A percentile compares a stretch with the other conserved stretches of the same genome.
These are phyloP conservation scores for Nemania sp. DNA, from an alignment of 2,329 filamentous ascomycete species.

Conservation along the genomic window DNA sequence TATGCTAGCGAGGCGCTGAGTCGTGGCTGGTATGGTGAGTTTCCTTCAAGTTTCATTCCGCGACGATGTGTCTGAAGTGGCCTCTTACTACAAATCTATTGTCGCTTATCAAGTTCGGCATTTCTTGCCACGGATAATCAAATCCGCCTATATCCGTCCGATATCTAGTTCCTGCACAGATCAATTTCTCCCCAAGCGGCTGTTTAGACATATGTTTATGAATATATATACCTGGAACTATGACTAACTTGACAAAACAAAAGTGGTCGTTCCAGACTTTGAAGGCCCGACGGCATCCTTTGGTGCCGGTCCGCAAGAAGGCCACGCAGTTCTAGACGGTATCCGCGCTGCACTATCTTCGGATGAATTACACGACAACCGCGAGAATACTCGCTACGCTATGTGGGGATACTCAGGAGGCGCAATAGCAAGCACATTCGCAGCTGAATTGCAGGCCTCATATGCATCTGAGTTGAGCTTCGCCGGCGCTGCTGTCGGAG, in stretches of 20 bases:
- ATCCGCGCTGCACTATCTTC: constrained; percentile 37
- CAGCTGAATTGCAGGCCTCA: constrained; percentile 62
- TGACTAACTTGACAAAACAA: not conserved
- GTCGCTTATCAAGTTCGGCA: not conserved
- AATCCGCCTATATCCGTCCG: not conserved
- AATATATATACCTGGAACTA: not conserved
- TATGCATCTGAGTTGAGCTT: constrained; percentile 64
- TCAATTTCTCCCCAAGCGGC: too few species aligned
- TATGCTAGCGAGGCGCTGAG: constrained; percentile 53
- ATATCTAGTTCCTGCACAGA: not conserved
- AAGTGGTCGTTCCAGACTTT: constrained; percentile 55
- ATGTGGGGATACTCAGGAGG: constrained; percentile 70
- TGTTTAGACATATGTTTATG: not conserved
- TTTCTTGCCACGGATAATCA: not conserved
- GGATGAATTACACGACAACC: not conserved
- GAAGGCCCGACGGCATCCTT: constrained; percentile 56
- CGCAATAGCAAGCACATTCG: constrained; percentile 63
- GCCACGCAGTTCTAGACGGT: constrained; percentile 39
- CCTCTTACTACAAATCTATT: not conserved
- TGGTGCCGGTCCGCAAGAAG: constrained; percentile 32
- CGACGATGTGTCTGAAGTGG: not conserved
- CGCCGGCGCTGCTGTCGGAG: constrained; percentile 18
- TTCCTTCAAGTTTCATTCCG: not conserved
- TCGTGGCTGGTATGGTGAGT: constrained; percentile 54
- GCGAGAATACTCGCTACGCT: constrained; percentile 49